Conservation (phyloP, 139 green algal species). For the Chlamydomonas eustigma region DNA sequence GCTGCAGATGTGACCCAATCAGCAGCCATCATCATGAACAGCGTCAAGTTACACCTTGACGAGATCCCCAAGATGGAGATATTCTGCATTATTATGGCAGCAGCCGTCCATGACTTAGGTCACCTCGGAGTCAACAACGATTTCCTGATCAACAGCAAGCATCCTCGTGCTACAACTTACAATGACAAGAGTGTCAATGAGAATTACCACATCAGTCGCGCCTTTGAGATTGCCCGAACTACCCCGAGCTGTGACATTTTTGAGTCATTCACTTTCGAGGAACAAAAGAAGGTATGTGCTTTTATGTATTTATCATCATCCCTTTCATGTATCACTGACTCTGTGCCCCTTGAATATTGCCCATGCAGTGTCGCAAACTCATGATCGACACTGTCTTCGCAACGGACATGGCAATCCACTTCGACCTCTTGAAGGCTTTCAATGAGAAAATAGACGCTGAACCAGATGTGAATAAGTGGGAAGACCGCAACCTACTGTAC, state of each 20-base stretch:
- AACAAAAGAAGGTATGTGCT: slow-evolving; percentile 40
- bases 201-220: slow-evolving; percentile 49
- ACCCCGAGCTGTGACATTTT: slow-evolving; percentile 37
- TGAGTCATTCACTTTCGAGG: slow-evolving; percentile 39
- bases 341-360: too few species aligned
- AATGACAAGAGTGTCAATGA: slow-evolving; percentile 64
- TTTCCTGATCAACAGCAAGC: slow-evolving; percentile 57
- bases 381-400: slow-evolving; percentile 59
- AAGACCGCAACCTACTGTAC: slow-evolving; percentile 46
- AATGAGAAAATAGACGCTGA: slow-evolving; percentile 28
- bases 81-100: slow-evolving; percentile 55
- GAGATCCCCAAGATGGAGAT: slow-evolving; percentile 45
- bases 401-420: slow-evolving; percentile 69
- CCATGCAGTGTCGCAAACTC: slow-evolving; percentile 44
- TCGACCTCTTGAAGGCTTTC: slow-evolving; percentile 53
- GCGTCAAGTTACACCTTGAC: slow-evolving; percentile 25
- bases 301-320: neutral
- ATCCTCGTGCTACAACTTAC: slow-evolving; percentile 45
- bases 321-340: too few species aligned
- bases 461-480: slow-evolving; percentile 37
- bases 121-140: slow-evolving; percentile 65
- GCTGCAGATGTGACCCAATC: slow-evolving; percentile 65
- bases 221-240: slow-evolving; percentile 44
- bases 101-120: slow-evolving; percentile 59
- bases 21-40: slow-evolving; percentile 45